Base-by-base conservation (phyloP, 176 grass and related monocot species). In the Cenchrus purpureus region DNA sequence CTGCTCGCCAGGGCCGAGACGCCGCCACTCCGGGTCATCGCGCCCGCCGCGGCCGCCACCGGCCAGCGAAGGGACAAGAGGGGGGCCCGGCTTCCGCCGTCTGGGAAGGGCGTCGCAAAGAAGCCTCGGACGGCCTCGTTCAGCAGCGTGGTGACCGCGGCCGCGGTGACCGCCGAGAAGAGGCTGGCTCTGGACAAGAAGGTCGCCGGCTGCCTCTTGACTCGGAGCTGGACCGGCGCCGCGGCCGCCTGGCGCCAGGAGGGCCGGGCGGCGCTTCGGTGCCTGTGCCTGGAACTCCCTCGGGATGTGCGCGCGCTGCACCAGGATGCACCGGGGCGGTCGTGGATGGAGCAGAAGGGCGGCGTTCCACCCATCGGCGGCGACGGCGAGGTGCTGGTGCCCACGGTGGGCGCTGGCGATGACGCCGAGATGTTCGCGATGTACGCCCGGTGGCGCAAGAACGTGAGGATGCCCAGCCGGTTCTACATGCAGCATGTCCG, bases 211-310 rank as follows among this genome's bases (percentile, higher is more conserved):
- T 78, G 40, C 57, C 12, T 79, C 22, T 10, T 79, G 77, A 0
- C 1, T 0, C 59, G 43, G 43, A 29, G 7, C 59, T 63, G 42
- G 55, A 7, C 9, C 76, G 20, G 10, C 58, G 57, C 45, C 44
- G 3, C 60, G 17, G 68, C 37, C 20, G 57, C 10, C 3, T 50
- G 49, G n/a, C 42, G 6, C 4, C 44, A 12, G 17, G 37, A 43
- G 22, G n/a, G 12, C 44, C 16, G 20, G 74, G 5, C 56, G 76
- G 43, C 20, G 20, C 76, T 65, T 42, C 37, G 43, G 42, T 79
- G 76, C 76, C 11, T 79, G 59, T 64, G 76, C 76, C 56, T 7
- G 10, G 20, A 48, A 22, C 76, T 79, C 59, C 58, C 76, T 43
- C 43, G 0, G 58, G 76, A 43, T 14, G 12, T n/a, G 56, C n/a